phyloP scores from a whole-genome alignment of 2,329 filamentous ascomycete genomes.

The Colletotrichum lentis region DNA sequence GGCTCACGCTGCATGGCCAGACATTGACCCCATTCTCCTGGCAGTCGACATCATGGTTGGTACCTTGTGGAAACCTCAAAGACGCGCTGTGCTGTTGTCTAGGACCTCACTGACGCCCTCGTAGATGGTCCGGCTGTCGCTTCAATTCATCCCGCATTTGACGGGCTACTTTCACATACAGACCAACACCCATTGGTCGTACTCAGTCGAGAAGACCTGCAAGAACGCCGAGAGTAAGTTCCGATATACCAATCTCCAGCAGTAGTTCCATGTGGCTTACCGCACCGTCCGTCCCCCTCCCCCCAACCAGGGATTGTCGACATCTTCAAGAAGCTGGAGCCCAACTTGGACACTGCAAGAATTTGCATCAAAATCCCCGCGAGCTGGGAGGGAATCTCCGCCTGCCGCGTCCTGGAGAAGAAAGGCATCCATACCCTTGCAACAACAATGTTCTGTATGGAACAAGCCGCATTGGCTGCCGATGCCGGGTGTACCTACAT shows the following conservation, averaged over 20 bases:
- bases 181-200: slow-evolving; percentile 65
- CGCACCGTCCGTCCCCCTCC: background rate
- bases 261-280: background rate
- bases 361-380: slow-evolving; percentile 71
- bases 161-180: slow-evolving; percentile 66
- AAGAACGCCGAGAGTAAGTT: slow-evolving; percentile 59
- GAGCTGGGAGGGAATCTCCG: slow-evolving; percentile 70
- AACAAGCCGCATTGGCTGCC: slow-evolving; percentile 66
- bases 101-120: background rate
- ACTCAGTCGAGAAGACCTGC: slow-evolving; percentile 58
- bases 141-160: slow-evolving; percentile 59
- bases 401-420: slow-evolving; percentile 62
- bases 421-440: slow-evolving; percentile 66
- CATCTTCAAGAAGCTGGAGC: slow-evolving; percentile 56
- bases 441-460: slow-evolving; percentile 69
- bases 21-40: slow-evolving; percentile 53
- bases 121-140: slow-evolving; percentile 64
- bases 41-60: slow-evolving; percentile 66
- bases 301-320: slow-evolving; percentile 56
- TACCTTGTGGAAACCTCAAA: slow-evolving; percentile 41
- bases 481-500: slow-evolving; percentile 68
- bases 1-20: slow-evolving; percentile 39
- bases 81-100: background rate
- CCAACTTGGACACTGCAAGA: slow-evolving; percentile 55
- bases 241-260: background rate